These are phyloP conservation scores for Cytospora piceae DNA, from an alignment of 2,329 filamentous ascomycete species.

Conservation along the genomic window DNA sequence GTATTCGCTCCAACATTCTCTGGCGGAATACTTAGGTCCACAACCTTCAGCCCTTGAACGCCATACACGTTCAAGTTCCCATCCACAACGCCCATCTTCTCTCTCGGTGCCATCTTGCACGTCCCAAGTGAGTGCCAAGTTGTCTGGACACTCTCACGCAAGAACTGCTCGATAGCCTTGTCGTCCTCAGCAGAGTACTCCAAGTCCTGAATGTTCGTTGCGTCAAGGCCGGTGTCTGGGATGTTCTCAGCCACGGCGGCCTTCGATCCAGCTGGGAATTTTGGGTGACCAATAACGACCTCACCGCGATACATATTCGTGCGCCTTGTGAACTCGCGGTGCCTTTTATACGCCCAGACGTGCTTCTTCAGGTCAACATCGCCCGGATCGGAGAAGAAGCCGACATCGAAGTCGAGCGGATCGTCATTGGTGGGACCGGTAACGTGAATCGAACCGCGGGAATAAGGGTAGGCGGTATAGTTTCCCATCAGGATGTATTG, in stretches of 20 bases:
- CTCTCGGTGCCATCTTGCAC: conserved; percentile 48
- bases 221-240: conserved; percentile 35
- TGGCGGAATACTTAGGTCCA: conserved; percentile 43
- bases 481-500: conserved; percentile 40
- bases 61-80: conserved; percentile 48
- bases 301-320: conserved; percentile 56
- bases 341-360: conserved; percentile 66
- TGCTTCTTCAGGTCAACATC: conserved; percentile 60
- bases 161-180: conserved; percentile 48
- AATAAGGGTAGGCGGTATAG: conserved; percentile 63
- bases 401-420: conserved; percentile 58
- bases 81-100: conserved; percentile 49
- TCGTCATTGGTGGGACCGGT: conserved; percentile 47
- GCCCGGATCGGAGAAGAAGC: conserved; percentile 56
- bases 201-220: conserved; percentile 44
- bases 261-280: conserved; percentile 47
- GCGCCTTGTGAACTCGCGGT: conserved; percentile 61
- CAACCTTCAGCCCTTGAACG: conserved; percentile 45
- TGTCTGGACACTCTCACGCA: conserved; percentile 44
- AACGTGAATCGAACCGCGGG: conserved; percentile 64
- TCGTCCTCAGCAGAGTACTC: conserved; percentile 54
- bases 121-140: conserved; percentile 52
- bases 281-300: conserved; percentile 47
- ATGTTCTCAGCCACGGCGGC: conserved; percentile 41
- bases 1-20: conserved; percentile 50